Conservation (phyloP, 2,329 filamentous ascomycete species). For the Fusarium austroafricanum region DNA sequence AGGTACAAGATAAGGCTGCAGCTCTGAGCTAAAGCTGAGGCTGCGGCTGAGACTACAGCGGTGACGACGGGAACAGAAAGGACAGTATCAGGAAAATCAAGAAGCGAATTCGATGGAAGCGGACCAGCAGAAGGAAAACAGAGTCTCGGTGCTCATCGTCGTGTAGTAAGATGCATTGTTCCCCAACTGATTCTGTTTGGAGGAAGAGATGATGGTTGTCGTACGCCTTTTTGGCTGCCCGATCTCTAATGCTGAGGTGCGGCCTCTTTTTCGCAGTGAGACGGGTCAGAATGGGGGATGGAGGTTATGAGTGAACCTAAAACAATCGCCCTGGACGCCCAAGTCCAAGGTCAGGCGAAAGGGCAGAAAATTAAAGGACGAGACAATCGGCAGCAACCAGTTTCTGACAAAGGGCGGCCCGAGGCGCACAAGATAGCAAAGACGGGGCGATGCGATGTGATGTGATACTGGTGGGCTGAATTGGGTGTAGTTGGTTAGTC, state of each 20-base stretch:
- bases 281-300: conserved; percentile 27
- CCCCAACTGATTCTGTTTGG: conserved; percentile 38
- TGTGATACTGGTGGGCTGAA: conserved; percentile 26
- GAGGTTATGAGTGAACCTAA: conserved; percentile 20
- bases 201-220: conserved; percentile 26
- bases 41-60: conserved; percentile 37
- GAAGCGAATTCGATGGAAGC: conserved; percentile 66
- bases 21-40: conserved; percentile 4
- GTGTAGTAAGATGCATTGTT: conserved; percentile 56
- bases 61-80: conserved; percentile 49
- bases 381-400: conserved; percentile 11
- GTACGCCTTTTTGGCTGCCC: conserved; percentile 36
- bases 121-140: conserved; percentile 61
- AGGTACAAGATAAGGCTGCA: conserved; percentile 38
- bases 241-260: conserved; percentile 11
- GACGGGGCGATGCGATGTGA: conserved; percentile 40
- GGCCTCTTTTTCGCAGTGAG: conserved; percentile 30
- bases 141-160: conserved; percentile 68
- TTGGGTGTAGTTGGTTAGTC: conserved; percentile 37
- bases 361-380: conserved; percentile 16
- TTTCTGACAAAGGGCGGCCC: conserved; percentile 28
- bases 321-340: conserved; percentile 28
- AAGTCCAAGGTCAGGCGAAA: conserved; percentile 29
- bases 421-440: conserved; percentile 33
- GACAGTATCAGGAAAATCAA: conserved; percentile 57